A percentile compares a stretch with the other conserved stretches of the same genome.
phyloP scores from a whole-genome alignment of 257 asterid species.

The Avicennia marina region DNA sequence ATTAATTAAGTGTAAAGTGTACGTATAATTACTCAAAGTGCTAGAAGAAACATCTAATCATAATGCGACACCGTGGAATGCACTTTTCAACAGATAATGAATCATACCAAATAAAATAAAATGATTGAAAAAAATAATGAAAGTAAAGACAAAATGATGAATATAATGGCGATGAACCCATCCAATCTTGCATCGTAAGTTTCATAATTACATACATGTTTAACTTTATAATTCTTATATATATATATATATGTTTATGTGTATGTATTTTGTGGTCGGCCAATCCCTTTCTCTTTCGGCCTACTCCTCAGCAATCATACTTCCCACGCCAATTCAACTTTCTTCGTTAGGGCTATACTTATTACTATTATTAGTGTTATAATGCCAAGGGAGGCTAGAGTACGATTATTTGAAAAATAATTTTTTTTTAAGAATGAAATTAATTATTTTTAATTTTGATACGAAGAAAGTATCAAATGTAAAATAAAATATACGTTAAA shows the following conservation, averaged over 20 bases:
- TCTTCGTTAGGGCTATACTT: background rate
- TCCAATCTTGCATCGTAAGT: conserved; percentile 24
- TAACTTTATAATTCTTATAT: conserved; percentile 9
- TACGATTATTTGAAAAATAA: too few relatives aligned
- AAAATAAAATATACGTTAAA: too few relatives aligned
- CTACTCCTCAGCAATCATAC: conserved; percentile 25
- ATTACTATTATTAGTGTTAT: background rate
- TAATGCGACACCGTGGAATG: background rate
- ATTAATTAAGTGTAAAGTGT: background rate
- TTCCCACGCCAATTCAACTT: conserved; percentile 19
- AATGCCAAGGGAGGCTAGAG: too few relatives aligned
- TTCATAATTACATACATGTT: conserved; percentile 30
- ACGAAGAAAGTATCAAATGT: too few relatives aligned
- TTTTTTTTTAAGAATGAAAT: too few relatives aligned
- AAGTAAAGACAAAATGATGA: background rate
- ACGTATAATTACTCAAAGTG: too few relatives aligned
- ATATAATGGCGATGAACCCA: conserved; percentile 12
- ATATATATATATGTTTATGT: too few relatives aligned
- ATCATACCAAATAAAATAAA: background rate
- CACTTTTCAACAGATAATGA: background rate
- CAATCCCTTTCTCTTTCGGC: conserved; percentile 15
- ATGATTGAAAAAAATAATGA: background rate
- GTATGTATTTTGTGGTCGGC: conserved; percentile 27
- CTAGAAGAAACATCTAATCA: background rate
- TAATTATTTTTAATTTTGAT: too few relatives aligned